Base-by-base conservation (phyloP, 176 grass and related monocot species). In the Zizania latifolia region DNA sequence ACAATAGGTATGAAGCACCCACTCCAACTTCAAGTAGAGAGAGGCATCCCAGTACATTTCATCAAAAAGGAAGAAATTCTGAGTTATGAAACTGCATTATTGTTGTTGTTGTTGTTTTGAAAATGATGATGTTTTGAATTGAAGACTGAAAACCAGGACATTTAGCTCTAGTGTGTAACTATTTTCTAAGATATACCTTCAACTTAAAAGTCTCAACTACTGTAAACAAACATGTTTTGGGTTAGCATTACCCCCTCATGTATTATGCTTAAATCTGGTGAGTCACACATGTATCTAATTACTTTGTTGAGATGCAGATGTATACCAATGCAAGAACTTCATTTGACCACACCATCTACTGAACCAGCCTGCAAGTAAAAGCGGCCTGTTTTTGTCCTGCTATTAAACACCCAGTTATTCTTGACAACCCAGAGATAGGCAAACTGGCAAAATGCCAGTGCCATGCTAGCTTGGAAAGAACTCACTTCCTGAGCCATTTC, bases 51-150 rank as follows among this genome's bases (percentile, higher is more conserved):
- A 29, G 43, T 68, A 33, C 71, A 81, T 41, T 32, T 39, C 63
- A 71, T 58, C 58, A 64, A 77, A 77, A 62, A 44, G 28, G 56
- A 54, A 67, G 86, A 79, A 57, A 76, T 72, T 81, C 8, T 92
- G 6, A 86, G 64, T 70, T 94, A 92, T 40, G 71, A 93, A 27
- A n/a, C n/a, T n/a, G n/a, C n/a, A n/a, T n/a, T n/a, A n/a, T n/a
- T n/a, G n/a, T n/a, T n/a, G n/a, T n/a, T n/a, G n/a, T n/a, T n/a
- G n/a, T n/a, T n/a, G n/a, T n/a, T n/a, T n/a, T n/a, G n/a, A n/a
- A n/a, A n/a, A n/a, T 4, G 11, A 41, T 14, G 13, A 44, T 44
- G 41, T 2, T 44, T 16, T 44, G 41, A 3, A 44, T 4, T 16
- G 2, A 44, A 44, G 41, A 44, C 14, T 16, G 41, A 16, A 44